Base-by-base conservation (phyloP, 345 rosid species). In the Salix arbutifolia region DNA sequence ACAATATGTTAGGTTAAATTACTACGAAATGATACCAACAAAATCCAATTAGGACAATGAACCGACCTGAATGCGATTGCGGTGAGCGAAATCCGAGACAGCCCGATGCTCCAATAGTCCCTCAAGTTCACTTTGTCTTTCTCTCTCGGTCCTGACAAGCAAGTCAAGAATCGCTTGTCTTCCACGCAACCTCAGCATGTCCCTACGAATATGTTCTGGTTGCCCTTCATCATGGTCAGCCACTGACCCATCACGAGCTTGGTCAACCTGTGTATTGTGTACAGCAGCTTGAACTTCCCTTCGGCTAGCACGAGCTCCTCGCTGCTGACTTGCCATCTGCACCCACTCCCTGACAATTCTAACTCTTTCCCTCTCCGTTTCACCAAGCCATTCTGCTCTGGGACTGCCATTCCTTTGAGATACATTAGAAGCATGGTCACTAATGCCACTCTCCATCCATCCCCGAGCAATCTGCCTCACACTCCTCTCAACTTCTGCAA, bases 31-130 rank as follows among this genome's bases (percentile, higher is more conserved):
- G 69, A 21, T 12, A 16, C 11, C 48, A 9, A 58, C 18, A 53
- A 33, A 21, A 30, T 78, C 67, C 37, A 26, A 58, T 42, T 67
- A 52, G 25, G 25, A 44, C 37, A 69, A 56, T 73, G 62, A 70
- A 83, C 85, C 50, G 74, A 96, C 98, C 98, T 96, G 99, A 84
- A 96, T 91, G 79, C 98, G 93, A 75, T 90, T 94, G 62, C 99
- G 99, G 81, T 96, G 98, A 80, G 99, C 97, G 83, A 96, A 96
- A 86, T 92, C 98, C 58, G 98, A 94, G 73, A 94, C 99, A 76
- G 99, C 96, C 30, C 97, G 94, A 81, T 94, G 98, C 86, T 94
- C 99, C 87, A 87, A 80, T 88, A 96, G 83, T 67, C 90, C 94
- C 86, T 94, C 89, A 79, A 96, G 92, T 82, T 96, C 98, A 81